phyloP scores from a whole-genome alignment of 2,329 filamentous ascomycete species.

The Aspergillus niger region DNA sequence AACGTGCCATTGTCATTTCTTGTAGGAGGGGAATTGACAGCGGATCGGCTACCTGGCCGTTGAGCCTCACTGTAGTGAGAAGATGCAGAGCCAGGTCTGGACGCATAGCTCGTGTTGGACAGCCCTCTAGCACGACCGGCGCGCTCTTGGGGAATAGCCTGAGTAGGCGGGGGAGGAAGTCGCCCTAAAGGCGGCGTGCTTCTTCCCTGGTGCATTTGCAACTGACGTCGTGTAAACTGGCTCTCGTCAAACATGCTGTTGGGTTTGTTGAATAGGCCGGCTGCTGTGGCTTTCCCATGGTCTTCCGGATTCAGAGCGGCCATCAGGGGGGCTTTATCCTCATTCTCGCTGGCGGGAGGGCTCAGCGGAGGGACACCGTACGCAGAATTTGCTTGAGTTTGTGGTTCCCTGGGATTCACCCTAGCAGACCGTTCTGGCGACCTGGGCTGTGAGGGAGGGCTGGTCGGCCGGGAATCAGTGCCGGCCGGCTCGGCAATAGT shows the following conservation, averaged over 20 bases:
- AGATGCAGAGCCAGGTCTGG: constrained; percentile 40
- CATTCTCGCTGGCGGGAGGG: constrained; percentile 70
- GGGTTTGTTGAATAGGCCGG: constrained; percentile 72
- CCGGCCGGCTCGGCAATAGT: constrained; percentile 29
- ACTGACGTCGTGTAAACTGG: constrained; percentile 78
- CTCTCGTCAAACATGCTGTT: constrained; percentile 77
- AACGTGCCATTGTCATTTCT: constrained; percentile 33
- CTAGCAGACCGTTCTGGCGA: constrained; percentile 41
- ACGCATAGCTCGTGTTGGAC: constrained; percentile 42
- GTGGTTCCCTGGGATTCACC: not conserved
- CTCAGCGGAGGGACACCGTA: constrained; percentile 61
- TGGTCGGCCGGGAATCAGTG: constrained; percentile 33
- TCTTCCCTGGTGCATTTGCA: constrained; percentile 75
- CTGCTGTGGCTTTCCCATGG: constrained; percentile 76
- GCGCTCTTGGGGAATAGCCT: constrained; percentile 25
- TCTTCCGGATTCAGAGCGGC: constrained; percentile 73
- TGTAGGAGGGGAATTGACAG: constrained; percentile 33
- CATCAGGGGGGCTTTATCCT: constrained; percentile 64
- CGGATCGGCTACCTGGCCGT: constrained; percentile 27
- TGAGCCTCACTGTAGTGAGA: constrained; percentile 41
- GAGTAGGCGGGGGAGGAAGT: constrained; percentile 30
- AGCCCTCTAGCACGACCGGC: constrained; percentile 33
- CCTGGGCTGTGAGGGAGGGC: constrained; percentile 46
- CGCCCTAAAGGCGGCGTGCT: constrained; percentile 58
- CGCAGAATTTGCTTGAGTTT: not conserved